Conservation (phyloP, 1,284 basidiomycete genomes). For the Cerrena zonata region DNA sequence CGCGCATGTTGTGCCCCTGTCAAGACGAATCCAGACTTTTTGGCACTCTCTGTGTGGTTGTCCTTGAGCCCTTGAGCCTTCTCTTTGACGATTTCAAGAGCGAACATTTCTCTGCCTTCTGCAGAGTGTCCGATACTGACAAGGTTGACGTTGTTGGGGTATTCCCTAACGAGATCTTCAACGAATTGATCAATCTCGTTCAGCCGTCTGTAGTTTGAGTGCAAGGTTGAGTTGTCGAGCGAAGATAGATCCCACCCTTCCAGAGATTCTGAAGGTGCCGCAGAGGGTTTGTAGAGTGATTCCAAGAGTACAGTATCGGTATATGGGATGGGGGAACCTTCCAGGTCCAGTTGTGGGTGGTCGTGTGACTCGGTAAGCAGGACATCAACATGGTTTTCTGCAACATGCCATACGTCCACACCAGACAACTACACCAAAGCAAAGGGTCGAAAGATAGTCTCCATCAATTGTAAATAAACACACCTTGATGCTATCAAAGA, state of each 20-base stretch:
- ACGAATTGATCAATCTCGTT: constrained; percentile 50
- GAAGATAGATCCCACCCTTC: constrained; percentile 25
- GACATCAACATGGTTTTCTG: constrained; percentile 15
- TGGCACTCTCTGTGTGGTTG: constrained; percentile 11
- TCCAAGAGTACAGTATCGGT: constrained; percentile 7
- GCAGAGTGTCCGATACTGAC: constrained; percentile 46
- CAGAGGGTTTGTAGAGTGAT: neutral
- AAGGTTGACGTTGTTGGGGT: constrained; percentile 39
- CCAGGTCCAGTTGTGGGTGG: constrained; percentile 4
- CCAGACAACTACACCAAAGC: neutral
- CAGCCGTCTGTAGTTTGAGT: constrained; percentile 48
- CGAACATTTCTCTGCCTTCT: constrained; percentile 51
- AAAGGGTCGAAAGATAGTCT: neutral
- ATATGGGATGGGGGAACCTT: constrained; percentile 8
- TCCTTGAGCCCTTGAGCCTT: constrained; percentile 10
- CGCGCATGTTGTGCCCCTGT: constrained; percentile 75
- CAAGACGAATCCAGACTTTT: constrained; percentile 59
- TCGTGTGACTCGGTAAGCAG: constrained; percentile 10
- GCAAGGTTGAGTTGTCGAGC: constrained; percentile 38
- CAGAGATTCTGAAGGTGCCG: neutral
- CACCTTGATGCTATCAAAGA: neutral
- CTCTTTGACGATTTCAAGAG: constrained; percentile 38
- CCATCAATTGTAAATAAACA: neutral
- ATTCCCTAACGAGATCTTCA: constrained; percentile 34
- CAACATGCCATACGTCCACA: constrained; percentile 6